Conservation (phyloP, 805 yeast genomes). For the Teunomyces barrocoloradensis region DNA sequence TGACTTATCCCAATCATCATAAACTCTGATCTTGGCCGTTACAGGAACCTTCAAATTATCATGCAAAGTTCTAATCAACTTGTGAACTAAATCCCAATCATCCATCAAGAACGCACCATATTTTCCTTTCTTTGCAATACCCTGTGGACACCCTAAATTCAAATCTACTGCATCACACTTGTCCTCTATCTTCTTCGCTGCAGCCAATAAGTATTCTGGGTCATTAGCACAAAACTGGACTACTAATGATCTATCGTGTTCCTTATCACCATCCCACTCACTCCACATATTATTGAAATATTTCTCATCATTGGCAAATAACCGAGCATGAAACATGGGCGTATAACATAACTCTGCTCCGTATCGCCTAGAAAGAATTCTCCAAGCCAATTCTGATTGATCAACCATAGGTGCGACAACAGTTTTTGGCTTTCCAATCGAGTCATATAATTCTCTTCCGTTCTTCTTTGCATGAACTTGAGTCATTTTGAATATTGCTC, state of each 20-base stretch:
- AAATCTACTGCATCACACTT: conserved; percentile 94
- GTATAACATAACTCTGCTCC: conserved; percentile 96
- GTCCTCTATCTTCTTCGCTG: conserved; percentile 78
- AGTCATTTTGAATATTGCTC: background rate
- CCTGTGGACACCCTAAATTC: conserved; percentile 97
- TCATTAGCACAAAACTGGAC: conserved; percentile 98
- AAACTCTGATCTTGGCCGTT: conserved; percentile 92
- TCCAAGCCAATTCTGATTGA: conserved; percentile 94
- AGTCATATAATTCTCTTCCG: conserved; percentile 71
- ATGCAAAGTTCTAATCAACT: conserved; percentile 71
- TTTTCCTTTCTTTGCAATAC: conserved; percentile 90
- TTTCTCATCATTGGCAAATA: conserved; percentile 81
- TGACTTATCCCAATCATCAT: conserved; percentile 78
- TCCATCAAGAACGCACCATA: conserved; percentile 97
- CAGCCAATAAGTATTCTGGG: conserved; percentile 74
- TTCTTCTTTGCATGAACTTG: conserved; percentile 12
- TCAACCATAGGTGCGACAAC: conserved; percentile 99
- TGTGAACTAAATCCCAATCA: conserved; percentile 83
- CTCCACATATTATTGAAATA: conserved; percentile 76
- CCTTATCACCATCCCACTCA: conserved; percentile 63
- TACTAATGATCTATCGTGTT: conserved; percentile 76
- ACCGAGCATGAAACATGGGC: conserved; percentile 93
- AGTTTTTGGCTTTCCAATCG: conserved; percentile 71
- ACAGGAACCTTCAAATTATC: conserved; percentile 78
- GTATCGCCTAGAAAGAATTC: conserved; percentile 76